Conservation (phyloP, 176 grass and related monocot genomes). For the bread wheat (Triticum aestivum) region IWGSC_CS_RefSeq_v2.1 NC_057812.1:161821142-161821641, state of each 20-base stretch:
- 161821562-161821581: slow-evolving; percentile 62
- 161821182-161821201: not conserved
- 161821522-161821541: slow-evolving; percentile 94
- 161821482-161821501: slow-evolving; percentile 90
- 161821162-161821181: not conserved
- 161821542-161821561: slow-evolving; percentile 85
- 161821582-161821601: slow-evolving; percentile 75
- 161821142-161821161: not conserved
- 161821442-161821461: slow-evolving; percentile 72
- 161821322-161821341: not conserved
- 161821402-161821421: slow-evolving; percentile 96
- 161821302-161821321: slow-evolving; percentile 7
- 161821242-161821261: not conserved
- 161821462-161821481: slow-evolving; percentile 86
- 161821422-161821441: slow-evolving; percentile 82
- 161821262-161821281: not conserved
- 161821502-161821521: slow-evolving; percentile 74
- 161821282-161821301: not conserved
- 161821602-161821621: slow-evolving; percentile 84
- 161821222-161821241: slow-evolving; percentile 5
- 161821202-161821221: not conserved
- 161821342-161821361: slow-evolving; percentile 38
- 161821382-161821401: slow-evolving; percentile 93
- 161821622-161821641: slow-evolving; percentile 79
- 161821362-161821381: slow-evolving; percentile 53